These are phyloP conservation scores for Urtica urens DNA, from an alignment of 306 rosid species.

Conservation along the genomic window DNA sequence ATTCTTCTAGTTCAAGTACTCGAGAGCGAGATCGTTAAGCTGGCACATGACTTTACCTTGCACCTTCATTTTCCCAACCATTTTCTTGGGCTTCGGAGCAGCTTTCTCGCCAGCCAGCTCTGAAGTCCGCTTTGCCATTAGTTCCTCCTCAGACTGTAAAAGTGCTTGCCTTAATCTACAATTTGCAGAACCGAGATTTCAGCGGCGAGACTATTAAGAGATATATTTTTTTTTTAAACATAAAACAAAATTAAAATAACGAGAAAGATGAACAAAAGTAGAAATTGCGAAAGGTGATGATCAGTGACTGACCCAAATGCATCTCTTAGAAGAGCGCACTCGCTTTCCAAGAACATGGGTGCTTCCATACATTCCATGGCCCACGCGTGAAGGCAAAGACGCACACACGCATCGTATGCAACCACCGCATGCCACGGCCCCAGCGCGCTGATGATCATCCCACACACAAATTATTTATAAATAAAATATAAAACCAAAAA, in stretches of 20 bases:
- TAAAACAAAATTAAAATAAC: background rate
- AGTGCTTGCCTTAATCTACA: constrained; percentile 76
- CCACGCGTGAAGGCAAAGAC: constrained; percentile 99
- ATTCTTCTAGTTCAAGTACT: constrained; percentile 7
- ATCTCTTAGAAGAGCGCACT: constrained; percentile 77
- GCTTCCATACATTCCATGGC: constrained; percentile 99
- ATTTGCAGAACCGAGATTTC: constrained; percentile 4
- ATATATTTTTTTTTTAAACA: constrained; percentile 4
- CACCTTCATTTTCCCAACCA: constrained; percentile 90
- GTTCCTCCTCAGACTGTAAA: constrained; percentile 85
- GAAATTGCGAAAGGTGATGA: background rate
- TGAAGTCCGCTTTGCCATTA: constrained; percentile 60
- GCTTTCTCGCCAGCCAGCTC: constrained; percentile 67
- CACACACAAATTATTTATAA: background rate
- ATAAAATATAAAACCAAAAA: background rate
- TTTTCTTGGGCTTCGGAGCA: constrained; percentile 80
- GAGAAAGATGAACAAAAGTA: background rate
- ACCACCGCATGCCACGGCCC: constrained; percentile 92
- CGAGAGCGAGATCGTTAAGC: constrained; percentile 11
- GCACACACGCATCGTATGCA: constrained; percentile 94
- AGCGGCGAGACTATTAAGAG: too few species aligned
- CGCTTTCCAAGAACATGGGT: constrained; percentile 90
- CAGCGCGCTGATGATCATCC: constrained; percentile 54
- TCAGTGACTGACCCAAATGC: constrained; percentile 73
- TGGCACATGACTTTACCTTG: constrained; percentile 54